Evolutionary conservation across 2,329 filamentous ascomycete genomes (phyloP).

Genomic region (Fusarium sp.): DNA sequence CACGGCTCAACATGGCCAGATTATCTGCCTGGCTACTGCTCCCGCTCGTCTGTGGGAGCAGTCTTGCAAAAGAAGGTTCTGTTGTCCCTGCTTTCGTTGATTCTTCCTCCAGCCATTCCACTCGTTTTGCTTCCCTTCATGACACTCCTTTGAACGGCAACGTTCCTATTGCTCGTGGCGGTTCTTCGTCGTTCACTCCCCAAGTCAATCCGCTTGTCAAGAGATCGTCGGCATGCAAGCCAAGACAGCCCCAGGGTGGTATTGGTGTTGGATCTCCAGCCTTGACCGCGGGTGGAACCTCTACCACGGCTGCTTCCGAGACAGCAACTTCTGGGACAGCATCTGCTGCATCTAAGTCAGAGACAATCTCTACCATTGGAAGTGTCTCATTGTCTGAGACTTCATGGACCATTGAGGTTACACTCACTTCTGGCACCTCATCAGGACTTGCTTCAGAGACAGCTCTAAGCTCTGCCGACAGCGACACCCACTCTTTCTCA

Average conservation of each 20-base stretch:
- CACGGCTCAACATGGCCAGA: constrained; percentile 28
- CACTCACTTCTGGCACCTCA: not conserved
- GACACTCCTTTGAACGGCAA: constrained; percentile 16
- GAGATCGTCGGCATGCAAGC: constrained; percentile 14
- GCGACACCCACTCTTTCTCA: not conserved
- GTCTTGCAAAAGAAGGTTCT: constrained; percentile 34
- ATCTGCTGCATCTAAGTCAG: not conserved
- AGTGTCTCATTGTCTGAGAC: not conserved
- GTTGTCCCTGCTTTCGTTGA: constrained; percentile 28
- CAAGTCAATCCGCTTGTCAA: not conserved
- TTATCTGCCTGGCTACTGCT: constrained; percentile 25
- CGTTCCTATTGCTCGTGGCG: not conserved
- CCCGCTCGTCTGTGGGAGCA: constrained; percentile 15
- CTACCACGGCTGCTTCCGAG: not conserved
- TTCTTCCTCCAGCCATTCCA: constrained; percentile 26
- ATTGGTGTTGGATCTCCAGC: not conserved
- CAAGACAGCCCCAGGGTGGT: not conserved
- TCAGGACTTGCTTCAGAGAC: not conserved
- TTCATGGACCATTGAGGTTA: not conserved
- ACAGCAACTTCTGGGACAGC: not conserved
- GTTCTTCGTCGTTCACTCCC: not conserved
- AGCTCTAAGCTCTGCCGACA: not conserved
- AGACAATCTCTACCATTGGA: not conserved
- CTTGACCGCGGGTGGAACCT: not conserved
- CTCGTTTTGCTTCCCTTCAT: constrained; percentile 24